Base-by-base conservation (phyloP, 2,329 filamentous ascomycete species). In the Ampelomyces quisqualis region DNA sequence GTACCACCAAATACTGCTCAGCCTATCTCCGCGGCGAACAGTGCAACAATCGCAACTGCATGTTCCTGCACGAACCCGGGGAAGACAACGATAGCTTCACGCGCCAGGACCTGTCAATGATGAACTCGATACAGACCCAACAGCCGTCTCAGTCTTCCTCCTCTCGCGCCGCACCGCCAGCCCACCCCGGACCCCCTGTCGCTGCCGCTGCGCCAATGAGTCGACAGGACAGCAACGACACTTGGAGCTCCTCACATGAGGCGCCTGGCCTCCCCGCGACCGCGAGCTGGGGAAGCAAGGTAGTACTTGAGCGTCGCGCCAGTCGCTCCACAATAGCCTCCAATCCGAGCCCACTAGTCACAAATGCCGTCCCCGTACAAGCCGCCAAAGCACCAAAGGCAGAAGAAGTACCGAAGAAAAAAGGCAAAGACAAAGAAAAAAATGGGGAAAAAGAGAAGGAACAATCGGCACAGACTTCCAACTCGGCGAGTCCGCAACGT, bases 1-100 rank as follows among this genome's bases (percentile, higher is more conserved):
- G 93, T 17, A 98, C 93, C 0, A 98, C 93, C 4, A 98, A 98
- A 67, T 98, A 98, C 69, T 98, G 93, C 68, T 98, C 93, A 0
- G 91, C 93, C 3, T 98, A 94, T 76, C 77, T 98, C 13, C 86
- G 94, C 43, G 90, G 94, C 54, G 93, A 98, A 69, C 86, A 85
- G 53, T 98, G 93, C 70, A 90, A 88, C 41, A 98, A 98, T 62
- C 84, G 90, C 36, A 91, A 93, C 49, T 98, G 93, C 74, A 98
- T 96, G 81, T 98, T 98, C 68, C 72, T 98, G 35, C 93, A 98
- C 63, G 94, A 98, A 70, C 87, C 93, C 26, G 94, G 93, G n/a
- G 93, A 98, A 62, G 93, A 96, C 57, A 91, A 93, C 54, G 91
- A 97, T 62, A 96, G 90, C 70, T 97, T 95, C 65, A 95, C 89